These are phyloP conservation scores for Aspergillus heteromorphus DNA, from an alignment of 495 filamentous ascomycete species.

Conservation along the genomic window DNA sequence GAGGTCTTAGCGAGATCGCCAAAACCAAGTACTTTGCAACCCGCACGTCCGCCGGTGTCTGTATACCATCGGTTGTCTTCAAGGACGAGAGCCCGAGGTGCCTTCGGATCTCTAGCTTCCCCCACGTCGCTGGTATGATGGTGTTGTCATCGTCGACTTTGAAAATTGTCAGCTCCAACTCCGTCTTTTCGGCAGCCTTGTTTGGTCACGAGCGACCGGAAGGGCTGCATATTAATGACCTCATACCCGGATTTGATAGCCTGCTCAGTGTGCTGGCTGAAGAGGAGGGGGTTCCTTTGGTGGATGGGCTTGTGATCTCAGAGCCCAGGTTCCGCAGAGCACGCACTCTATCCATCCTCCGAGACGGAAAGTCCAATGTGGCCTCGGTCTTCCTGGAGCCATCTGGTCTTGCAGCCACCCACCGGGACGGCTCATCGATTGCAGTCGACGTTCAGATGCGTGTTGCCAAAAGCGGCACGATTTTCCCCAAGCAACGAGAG, in stretches of 20 bases:
- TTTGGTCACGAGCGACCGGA: constrained; percentile 84
- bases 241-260: constrained; percentile 84
- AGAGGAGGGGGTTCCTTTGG: constrained; percentile 73
- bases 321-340: constrained; percentile 94
- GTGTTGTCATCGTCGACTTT: constrained; percentile 73
- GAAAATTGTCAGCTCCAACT: constrained; percentile 84
- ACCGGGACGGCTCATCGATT: constrained; percentile 85
- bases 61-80: constrained; percentile 72
- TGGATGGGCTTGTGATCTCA: constrained; percentile 94
- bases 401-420: constrained; percentile 74
- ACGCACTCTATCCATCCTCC: constrained; percentile 71
- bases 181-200: constrained; percentile 84
- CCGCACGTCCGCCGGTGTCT: constrained; percentile 62
- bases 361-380: constrained; percentile 68
- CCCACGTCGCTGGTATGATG: constrained; percentile 95
- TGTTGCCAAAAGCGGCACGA: constrained; percentile 79
- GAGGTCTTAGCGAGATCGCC: constrained; percentile 62
- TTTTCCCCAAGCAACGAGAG: constrained; percentile 38
- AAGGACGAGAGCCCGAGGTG: constrained; percentile 59
- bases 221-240: constrained; percentile 66
- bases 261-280: constrained; percentile 75
- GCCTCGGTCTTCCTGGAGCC: constrained; percentile 72
- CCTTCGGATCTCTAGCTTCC: constrained; percentile 84
- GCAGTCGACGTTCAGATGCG: constrained; percentile 94
- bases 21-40: constrained; percentile 76